Evolutionary conservation across 2,329 filamentous ascomycete species (phyloP), one percentile per base, ranked within the genome.

Genomic region (Fusarium subglutinans): DNA sequence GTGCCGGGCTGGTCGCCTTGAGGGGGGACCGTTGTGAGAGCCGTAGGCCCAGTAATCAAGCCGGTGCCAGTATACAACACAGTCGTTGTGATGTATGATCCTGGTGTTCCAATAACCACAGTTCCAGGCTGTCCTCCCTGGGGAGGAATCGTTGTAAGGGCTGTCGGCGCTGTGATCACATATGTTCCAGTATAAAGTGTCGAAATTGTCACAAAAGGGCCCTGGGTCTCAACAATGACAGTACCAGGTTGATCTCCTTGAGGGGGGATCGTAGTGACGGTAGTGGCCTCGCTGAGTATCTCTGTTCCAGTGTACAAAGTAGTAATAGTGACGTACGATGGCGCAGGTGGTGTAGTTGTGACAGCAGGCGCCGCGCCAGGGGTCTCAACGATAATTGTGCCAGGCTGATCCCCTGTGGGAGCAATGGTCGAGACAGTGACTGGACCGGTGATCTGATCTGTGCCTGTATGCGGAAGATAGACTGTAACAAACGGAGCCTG

Each of bases 361-460:
- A 74, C 26, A 17, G 38, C 62, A 15, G 70, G 53, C 17, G 50
- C 56, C 15, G 56, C 51, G 11, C 59, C 63, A 14, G 56, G 66
- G 5, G 66, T 69, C 48, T 69, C 66, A 9, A 69, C 41, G 26
- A 69, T 55, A n/a, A 69, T 43, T 17, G 70, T 73, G 4, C 70
- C 70, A 11, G 70, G 70, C 24, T 70, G 56, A 8, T 45, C 70
- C 15, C 48, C 66, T 17, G 24, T 51, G 3, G 70, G 70, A 20
- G 62, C 45, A 40, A 74, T 67, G 4, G 61, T 74, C 5, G 66
- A 63, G 20, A 73, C 61, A 14, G 70, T 74, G 13, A 71, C 41
- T 17, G 70, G 66, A 6, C 43, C 66, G 8, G 70, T 68, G 35
- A 73, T 66, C 13, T 60, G 40, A 14, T 55, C 70, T 8, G 61